Base-by-base conservation (phyloP, 371 early-diverging fungal species). In the Rhizopus microsporus region DNA sequence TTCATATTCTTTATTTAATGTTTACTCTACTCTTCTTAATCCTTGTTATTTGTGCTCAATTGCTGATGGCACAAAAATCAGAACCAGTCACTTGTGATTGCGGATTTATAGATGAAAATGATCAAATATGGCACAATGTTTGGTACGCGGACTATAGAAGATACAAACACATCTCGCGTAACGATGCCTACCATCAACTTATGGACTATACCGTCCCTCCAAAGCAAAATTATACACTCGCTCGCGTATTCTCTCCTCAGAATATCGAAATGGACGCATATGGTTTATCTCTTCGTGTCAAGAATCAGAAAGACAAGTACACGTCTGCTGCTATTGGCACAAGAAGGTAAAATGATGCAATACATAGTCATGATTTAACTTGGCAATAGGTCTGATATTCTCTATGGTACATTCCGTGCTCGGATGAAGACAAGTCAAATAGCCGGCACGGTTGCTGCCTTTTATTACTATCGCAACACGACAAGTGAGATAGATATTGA, bases 401-500 rank as follows among this genome's bases (percentile, higher is more conserved):
- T 79, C 12, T 79, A 76, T 50, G 80, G 77, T 31, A 72, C 73
- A 0, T 79, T 71, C 45, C 71, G 77, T 8, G 69, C 73, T 9
- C 54, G 45, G 34, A 65, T 78, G 45, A 69, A 72, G 38, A 60
- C 57, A 13, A 57, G 73, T 2, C 29, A 56, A 38, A 59, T 62
- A n/a, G 54, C 70, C 16, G 76, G 76, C 12, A 78, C 79, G 12
- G 76, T 78, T 8, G 62, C 70, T 7, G 70, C 76, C 3, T 75
- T 78, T 45, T 78, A 56, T 48, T 72, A 63, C 59, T 75, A 66
- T 35, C 58, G 65, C 2, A 68, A 71, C 44, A 62, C 70, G 32
- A 63, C 64, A 1, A 59, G 62, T 23, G 79, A 78, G 68, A 73
- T 78, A 15, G 79, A 78, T 63, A 62, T 78, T 10, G 79, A 78